Conservation (phyloP, 371 early-diverging fungal species). For the Conidiobolus incongruus region DNA sequence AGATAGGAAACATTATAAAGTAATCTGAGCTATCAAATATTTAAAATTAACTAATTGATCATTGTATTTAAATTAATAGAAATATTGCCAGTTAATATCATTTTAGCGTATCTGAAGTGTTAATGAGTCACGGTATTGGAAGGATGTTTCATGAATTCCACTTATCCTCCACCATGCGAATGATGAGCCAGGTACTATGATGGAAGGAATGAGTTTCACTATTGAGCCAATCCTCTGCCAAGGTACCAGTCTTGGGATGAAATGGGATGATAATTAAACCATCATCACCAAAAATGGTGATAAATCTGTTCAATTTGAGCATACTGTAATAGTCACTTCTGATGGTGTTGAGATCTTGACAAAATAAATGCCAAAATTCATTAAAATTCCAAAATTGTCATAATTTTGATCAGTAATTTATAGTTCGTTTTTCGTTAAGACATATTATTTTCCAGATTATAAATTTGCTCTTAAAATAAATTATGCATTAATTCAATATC, state of each 20-base stretch:
- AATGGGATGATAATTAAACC: slow-evolving; percentile 83
- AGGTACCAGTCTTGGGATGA: slow-evolving; percentile 27
- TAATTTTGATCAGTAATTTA: too few species aligned
- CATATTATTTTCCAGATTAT: too few species aligned
- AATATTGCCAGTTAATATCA: slow-evolving; percentile 11
- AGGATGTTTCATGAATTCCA: slow-evolving; percentile 34
- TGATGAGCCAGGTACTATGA: slow-evolving; percentile 78
- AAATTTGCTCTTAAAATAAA: too few species aligned
- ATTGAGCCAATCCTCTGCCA: slow-evolving; percentile 72
- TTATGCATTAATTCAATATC: too few species aligned
- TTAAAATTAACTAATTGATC: neutral
- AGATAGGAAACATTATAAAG: slow-evolving; percentile 52
- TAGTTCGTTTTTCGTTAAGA: too few species aligned
- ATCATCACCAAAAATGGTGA: slow-evolving; percentile 79
- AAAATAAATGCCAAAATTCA: neutral
- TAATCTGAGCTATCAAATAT: slow-evolving; percentile 6
- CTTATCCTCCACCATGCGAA: slow-evolving; percentile 43
- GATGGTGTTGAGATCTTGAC: slow-evolving; percentile 70
- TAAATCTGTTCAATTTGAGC: slow-evolving; percentile 96
- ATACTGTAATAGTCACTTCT: slow-evolving; percentile 84
- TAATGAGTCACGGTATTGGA: slow-evolving; percentile 83
- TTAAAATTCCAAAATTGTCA: too few species aligned
- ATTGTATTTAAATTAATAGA: neutral
- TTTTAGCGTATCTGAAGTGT: slow-evolving; percentile 39
- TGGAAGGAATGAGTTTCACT: slow-evolving; percentile 83